Conservation (phyloP, 352 stramenopile species). For the Globisporangium nunn region DNA sequence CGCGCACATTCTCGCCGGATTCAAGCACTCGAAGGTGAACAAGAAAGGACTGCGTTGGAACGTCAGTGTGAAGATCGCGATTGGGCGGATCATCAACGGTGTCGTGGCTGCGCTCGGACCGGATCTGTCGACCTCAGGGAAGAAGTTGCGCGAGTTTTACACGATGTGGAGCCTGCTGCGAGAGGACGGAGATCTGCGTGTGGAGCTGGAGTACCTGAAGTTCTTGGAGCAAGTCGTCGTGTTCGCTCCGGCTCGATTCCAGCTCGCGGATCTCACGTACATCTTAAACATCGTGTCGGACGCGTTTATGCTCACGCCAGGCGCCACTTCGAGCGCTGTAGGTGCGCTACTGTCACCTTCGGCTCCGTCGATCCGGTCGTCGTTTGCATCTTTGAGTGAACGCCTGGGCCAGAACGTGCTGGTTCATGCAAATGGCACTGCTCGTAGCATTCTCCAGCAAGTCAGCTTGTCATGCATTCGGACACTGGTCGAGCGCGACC, state of each 20-base stretch:
- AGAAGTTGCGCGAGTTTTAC: slow-evolving; percentile 58
- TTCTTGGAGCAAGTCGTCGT: slow-evolving; percentile 83
- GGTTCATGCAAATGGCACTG: slow-evolving; percentile 43
- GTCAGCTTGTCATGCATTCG: slow-evolving; percentile 68
- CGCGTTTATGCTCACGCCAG: slow-evolving; percentile 12
- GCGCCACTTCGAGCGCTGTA: not conserved
- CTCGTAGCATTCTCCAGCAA: slow-evolving; percentile 62
- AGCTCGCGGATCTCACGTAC: slow-evolving; percentile 42
- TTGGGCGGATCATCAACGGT: slow-evolving; percentile 61
- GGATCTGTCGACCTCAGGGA: slow-evolving; percentile 32
- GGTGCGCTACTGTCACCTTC: slow-evolving; percentile 9
- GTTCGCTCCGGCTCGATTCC: slow-evolving; percentile 62
- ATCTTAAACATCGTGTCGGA: slow-evolving; percentile 59
- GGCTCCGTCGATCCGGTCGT: slow-evolving; percentile 8
- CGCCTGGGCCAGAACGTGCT: slow-evolving; percentile 16
- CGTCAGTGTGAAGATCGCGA: slow-evolving; percentile 44
- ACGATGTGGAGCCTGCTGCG: slow-evolving; percentile 67
- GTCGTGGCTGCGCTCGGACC: slow-evolving; percentile 58
- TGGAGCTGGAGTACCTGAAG: slow-evolving; percentile 74
- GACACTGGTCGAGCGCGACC: slow-evolving; percentile 72
- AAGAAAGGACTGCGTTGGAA: slow-evolving; percentile 45
- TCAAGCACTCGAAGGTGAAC: slow-evolving; percentile 61
- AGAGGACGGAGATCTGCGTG: slow-evolving; percentile 50
- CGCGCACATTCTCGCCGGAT: slow-evolving; percentile 64
- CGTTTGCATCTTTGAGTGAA: slow-evolving; percentile 17